Base-by-base conservation (phyloP, 192 early-diverging fungal species). In the Helicostylum pulchrum region DNA sequence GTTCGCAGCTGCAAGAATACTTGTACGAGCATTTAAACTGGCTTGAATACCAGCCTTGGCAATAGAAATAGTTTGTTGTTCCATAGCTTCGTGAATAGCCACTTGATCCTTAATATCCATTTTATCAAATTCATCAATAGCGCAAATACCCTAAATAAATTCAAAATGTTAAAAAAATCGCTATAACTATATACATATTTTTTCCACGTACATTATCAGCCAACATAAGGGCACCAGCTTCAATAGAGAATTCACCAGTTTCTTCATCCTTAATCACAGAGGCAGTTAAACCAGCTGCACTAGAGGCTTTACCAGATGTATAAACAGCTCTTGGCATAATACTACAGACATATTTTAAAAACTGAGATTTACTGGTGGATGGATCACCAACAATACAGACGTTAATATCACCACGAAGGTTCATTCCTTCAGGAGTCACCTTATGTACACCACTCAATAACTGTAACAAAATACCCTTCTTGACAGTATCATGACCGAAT, bases 71-170 rank as follows among this genome's bases (percentile, higher is more conserved):
- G 95, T 99, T 75, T 99, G 96, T 80, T 99, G 96, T 77, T 97
- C 95, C 96, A 99, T 99, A 9, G 95, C 96, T 78, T 99, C 96
- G 85, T 99, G 96, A 80, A 99, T 99, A 30, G 96, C 94, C n/a
- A 97, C 94, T 74, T 97, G 95, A 79, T 99, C 96, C 47, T 79
- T 80, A 8, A 94, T 67, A 49, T 97, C 93, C 96, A 99, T 99
- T 80, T 99, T 99, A 75, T 98, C 95, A 77, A 98, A 98, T 73
- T 98, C 96, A 75, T 99, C 96, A 63, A 99, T 99, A 67, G 91
- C 93, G 67, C 95, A 97, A 62, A 99, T 95, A 48, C 96, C 95
- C 90, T 89, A 65, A 20, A 39, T 53, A 42, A 14, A 54, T 26
- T 26, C 26, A 26, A 11, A 19, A 46, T 7, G 36, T 11, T 60